phyloP scores from a whole-genome alignment of 371 early-diverging fungal species.

The Basidiobolus meristosporus region DNA sequence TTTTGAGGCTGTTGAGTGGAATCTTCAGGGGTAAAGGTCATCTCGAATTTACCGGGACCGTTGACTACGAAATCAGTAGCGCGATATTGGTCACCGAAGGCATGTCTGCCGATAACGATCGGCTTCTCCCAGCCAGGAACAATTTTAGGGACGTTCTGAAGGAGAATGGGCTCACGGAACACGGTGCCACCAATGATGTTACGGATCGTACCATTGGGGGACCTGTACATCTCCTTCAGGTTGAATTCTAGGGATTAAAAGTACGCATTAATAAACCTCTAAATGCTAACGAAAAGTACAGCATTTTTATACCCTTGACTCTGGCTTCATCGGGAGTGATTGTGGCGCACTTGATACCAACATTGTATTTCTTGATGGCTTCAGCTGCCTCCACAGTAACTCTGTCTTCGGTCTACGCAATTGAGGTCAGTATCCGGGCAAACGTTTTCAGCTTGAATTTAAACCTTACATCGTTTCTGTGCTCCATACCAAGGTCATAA shows the following conservation, averaged over 20 bases:
- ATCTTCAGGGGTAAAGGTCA: conserved; percentile 72
- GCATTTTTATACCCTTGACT: conserved; percentile 46
- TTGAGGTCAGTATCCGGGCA: background rate
- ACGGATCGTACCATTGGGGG: conserved; percentile 94
- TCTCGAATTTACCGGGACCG: conserved; percentile 77
- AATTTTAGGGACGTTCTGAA: conserved; percentile 72
- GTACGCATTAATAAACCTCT: background rate
- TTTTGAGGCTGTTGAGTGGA: conserved; percentile 35
- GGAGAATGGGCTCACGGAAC: conserved; percentile 92
- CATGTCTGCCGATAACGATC: conserved; percentile 91
- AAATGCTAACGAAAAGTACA: background rate
- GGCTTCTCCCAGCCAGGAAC: conserved; percentile 92
- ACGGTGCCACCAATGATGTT: conserved; percentile 94
- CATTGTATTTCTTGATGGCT: conserved; percentile 90
- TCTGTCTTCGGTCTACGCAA: conserved; percentile 70
- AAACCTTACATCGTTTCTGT: conserved; percentile 59
- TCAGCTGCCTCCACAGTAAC: conserved; percentile 92
- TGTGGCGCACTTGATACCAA: conserved; percentile 97
- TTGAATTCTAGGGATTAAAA: conserved; percentile 49
- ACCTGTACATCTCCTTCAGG: conserved; percentile 90
- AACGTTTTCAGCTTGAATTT: background rate
- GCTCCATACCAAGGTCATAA: conserved; percentile 80
- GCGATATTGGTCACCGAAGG: conserved; percentile 93
- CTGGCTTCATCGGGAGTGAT: conserved; percentile 96
- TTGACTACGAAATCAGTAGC: conserved; percentile 83